Evolutionary conservation across 208 protist genomes (phyloP), one percentile per base, ranked within the genome.

Genomic region (Leishmania amazonensis): DNA sequence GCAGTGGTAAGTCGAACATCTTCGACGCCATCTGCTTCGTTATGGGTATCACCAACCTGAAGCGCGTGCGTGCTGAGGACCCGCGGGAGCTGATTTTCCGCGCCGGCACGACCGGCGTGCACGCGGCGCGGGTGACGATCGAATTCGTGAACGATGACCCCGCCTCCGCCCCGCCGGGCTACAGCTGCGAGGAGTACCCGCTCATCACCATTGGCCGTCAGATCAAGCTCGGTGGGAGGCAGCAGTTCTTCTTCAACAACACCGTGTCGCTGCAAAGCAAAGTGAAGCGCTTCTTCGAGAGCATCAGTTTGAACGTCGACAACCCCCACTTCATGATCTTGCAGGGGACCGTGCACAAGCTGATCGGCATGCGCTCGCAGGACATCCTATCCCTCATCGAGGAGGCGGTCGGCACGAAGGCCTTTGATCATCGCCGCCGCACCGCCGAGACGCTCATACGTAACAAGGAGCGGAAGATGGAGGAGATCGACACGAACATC

Each of bases 21-120:
- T 97, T 99, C 51, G 99, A 99, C 88, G 94, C 99, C n/a, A 99
- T 99, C 84, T 99, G 99, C 88, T 99, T 99, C 86, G 99, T 99
- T 58, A 96, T 99, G 60, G 99, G 99, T 79, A 99, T 99, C 77
- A 98, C 98, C 0, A 99, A 99, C 80, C 85, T 99, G n/a, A 97
- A 94, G 54, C 93, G 99, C 75, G 98, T 99, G 31, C 97, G 99
- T 60, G 99, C 99, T 0, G 91, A 93, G 51, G 98, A 98, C 78
- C 90, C 99, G 31, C 92, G 99, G 35, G 99, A 99, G 81, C 93
- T 99, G 0, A 99, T 99, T 17, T 99, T 99, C 88, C 99, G 99
- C 85, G 94, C 99, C 57, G 99, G 99, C 62, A 99, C 99, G 89
- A 99, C 99, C 13, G 99, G 99, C 76, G 96, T 99, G 13, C 99